These are phyloP conservation scores for Pleurotus tuber-regium DNA, from an alignment of 768 basidiomycete genomes.

Conservation along the genomic window DNA sequence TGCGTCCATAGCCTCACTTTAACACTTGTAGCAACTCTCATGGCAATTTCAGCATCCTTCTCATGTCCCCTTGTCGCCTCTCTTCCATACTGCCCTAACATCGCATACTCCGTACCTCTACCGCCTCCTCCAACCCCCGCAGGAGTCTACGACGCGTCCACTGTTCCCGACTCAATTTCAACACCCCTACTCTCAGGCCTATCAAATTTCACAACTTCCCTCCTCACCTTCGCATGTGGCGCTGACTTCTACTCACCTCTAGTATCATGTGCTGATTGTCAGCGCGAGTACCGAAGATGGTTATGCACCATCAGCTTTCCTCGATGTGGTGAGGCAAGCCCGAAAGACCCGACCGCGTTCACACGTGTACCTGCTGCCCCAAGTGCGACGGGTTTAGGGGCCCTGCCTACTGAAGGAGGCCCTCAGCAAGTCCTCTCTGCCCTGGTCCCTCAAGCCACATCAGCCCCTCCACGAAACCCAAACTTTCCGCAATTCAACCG, in stretches of 20 bases:
- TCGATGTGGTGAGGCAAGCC: constrained; percentile 62
- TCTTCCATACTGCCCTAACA: constrained; percentile 71
- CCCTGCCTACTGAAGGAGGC: constrained; percentile 17
- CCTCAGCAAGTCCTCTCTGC: constrained; percentile 45
- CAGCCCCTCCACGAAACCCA: constrained; percentile 40
- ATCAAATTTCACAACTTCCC: constrained; percentile 70
- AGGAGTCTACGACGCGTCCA: constrained; percentile 45
- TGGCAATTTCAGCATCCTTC: constrained; percentile 53
- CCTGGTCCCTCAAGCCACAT: constrained; percentile 40
- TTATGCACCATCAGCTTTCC: constrained; percentile 73
- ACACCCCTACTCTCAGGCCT: constrained; percentile 54
- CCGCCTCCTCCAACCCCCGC: constrained; percentile 42
- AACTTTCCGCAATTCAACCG: constrained; percentile 42
- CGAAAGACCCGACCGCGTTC: constrained; percentile 29
- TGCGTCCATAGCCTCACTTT: constrained; percentile 25
- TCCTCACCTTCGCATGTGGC: constrained; percentile 76
- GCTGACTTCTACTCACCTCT: constrained; percentile 79
- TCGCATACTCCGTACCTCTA: constrained; percentile 70
- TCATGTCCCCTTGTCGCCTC: constrained; percentile 67
- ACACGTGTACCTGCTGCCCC: constrained; percentile 29
- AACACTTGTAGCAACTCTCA: not conserved
- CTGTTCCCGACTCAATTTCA: constrained; percentile 48
- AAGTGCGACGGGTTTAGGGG: constrained; percentile 29
- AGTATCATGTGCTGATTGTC: constrained; percentile 75
- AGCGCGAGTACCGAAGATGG: constrained; percentile 72